These are phyloP conservation scores for Eucalyptus microcorys DNA, from an alignment of 345 rosid species.

Conservation along the genomic window DNA sequence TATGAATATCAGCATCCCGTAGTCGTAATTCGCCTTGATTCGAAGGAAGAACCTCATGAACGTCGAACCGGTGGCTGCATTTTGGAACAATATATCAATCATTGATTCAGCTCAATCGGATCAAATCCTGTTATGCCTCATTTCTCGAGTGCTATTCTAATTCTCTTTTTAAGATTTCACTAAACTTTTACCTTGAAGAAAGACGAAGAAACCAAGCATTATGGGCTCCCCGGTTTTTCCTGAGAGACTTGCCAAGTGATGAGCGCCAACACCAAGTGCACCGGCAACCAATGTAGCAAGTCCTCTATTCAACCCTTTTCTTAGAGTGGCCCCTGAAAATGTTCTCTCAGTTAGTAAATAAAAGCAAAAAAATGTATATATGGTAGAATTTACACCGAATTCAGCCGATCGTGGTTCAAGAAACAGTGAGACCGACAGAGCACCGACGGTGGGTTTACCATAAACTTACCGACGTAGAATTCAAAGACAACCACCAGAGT, in stretches of 20 bases:
- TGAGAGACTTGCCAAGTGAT: conserved; percentile 42
- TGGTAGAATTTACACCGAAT: neutral
- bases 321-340: conserved; percentile 37
- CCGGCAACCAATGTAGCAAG: conserved; percentile 64
- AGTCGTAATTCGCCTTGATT: conserved; percentile 79
- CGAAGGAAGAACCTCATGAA: conserved; percentile 59
- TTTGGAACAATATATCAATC: neutral
- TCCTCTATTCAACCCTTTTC: conserved; percentile 62
- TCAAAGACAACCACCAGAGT: conserved; percentile 79
- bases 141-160: neutral
- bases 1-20: conserved; percentile 63
- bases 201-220: conserved; percentile 52
- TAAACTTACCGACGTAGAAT: conserved; percentile 54
- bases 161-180: neutral
- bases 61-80: conserved; percentile 49
- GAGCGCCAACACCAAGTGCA: conserved; percentile 54
- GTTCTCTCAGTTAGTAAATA: neutral
- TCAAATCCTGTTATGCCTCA: neutral
- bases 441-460: neutral
- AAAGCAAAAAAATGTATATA: neutral
- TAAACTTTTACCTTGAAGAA: conserved; percentile 26
- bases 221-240: conserved; percentile 54
- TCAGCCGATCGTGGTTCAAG: neutral
- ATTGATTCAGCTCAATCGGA: neutral
- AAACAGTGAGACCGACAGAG: neutral